Conservation (phyloP, 306 rosid genomes). For the Sicyos edulis region DNA sequence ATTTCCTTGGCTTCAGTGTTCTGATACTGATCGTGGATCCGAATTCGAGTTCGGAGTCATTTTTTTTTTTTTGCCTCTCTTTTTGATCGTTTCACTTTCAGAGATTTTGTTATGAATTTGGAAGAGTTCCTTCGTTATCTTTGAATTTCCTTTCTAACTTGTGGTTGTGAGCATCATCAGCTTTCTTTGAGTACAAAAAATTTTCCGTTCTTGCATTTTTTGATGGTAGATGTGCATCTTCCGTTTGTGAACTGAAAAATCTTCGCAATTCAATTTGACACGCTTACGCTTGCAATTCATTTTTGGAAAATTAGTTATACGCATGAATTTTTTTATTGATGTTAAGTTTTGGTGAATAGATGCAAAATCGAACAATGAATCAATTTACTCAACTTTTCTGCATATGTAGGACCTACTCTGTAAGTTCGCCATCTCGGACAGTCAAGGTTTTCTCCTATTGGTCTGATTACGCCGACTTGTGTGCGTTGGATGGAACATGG, state of each 20-base stretch:
- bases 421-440: not conserved
- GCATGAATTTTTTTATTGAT: not conserved
- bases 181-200: not conserved
- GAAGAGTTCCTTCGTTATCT: not conserved
- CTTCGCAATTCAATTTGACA: not conserved
- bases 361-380: not conserved
- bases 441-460: constrained; percentile 3
- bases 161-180: not conserved
- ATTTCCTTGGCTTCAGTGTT: not conserved
- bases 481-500: constrained; percentile 17
- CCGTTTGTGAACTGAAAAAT: not conserved
- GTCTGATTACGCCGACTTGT: not conserved
- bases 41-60: constrained; percentile 18
- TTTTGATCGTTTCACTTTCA: not conserved
- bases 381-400: not conserved
- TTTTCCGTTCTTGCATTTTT: not conserved
- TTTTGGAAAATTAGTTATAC: not conserved
- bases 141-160: not conserved
- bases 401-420: constrained; percentile 9
- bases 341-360: not conserved
- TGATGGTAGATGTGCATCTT: not conserved
- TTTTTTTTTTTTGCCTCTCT: not conserved
- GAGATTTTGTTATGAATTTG: constrained; percentile 13
- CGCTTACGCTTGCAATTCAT: not conserved
- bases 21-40: constrained; percentile 1